phyloP scores from a whole-genome alignment of 1,284 basidiomycete genomes.

The Pseudozyma sp. region DNA sequence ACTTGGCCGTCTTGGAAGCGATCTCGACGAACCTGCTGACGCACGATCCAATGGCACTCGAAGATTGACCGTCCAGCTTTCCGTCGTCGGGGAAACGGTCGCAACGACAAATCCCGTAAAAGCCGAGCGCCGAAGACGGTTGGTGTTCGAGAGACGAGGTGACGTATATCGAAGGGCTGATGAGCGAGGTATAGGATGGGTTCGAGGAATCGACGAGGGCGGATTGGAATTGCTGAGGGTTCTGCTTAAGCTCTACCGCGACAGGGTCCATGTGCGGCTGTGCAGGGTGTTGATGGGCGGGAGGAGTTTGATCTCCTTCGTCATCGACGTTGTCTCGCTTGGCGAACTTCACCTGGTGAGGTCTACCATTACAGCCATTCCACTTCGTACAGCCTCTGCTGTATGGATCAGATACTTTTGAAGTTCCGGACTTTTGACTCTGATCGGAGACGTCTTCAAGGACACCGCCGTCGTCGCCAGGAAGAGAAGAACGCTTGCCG shows the following conservation, averaged over 20 bases:
- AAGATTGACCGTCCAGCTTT: neutral
- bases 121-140: neutral
- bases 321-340: no score
- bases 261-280: no score
- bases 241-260: no score
- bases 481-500: constrained; percentile 4
- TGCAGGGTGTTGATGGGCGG: neutral
- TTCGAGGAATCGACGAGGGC: neutral
- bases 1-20: constrained; percentile 1
- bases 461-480: constrained; percentile 9
- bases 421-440: no score
- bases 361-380: neutral
- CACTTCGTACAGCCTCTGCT: neutral
- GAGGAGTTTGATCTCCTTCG: neutral
- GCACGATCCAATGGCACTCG: neutral
- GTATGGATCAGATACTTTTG: neutral
- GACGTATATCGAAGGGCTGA: neutral
- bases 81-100: neutral
- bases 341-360: neutral
- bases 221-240: no score
- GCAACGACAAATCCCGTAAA: neutral
- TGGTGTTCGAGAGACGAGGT: neutral
- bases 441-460: neutral
- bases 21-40: constrained; percentile 2
- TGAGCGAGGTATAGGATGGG: neutral